phyloP scores from a whole-genome alignment of 192 early-diverging fungal species.

The Thoreauomyces humboldtii region DNA sequence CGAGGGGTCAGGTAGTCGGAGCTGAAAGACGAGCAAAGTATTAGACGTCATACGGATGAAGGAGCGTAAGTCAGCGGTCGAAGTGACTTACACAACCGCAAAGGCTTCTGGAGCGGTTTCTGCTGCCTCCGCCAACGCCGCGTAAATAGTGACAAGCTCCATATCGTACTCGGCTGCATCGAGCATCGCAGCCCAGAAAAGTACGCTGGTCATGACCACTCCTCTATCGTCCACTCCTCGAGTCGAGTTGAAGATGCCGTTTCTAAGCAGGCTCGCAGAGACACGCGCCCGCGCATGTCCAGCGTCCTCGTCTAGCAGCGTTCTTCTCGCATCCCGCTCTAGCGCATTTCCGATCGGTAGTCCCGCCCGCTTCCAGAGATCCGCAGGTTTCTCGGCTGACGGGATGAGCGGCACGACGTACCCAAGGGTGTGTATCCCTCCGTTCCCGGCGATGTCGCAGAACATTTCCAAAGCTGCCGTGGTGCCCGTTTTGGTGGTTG shows the following conservation, averaged over 20 bases:
- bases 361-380: slow-evolving; percentile 39
- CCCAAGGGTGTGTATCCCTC: slow-evolving; percentile 57
- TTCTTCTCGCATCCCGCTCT: background rate
- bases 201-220: slow-evolving; percentile 42
- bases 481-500: slow-evolving; percentile 70
- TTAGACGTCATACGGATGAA: slow-evolving; percentile 15
- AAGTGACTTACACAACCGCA: slow-evolving; percentile 62
- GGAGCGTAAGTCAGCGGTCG: background rate
- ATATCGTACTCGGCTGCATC: slow-evolving; percentile 69
- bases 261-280: background rate
- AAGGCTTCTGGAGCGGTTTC: slow-evolving; percentile 70
- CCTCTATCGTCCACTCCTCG: slow-evolving; percentile 59
- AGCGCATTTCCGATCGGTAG: slow-evolving; percentile 7
- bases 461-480: slow-evolving; percentile 28
- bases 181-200: slow-evolving; percentile 66
- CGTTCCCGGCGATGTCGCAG: background rate
- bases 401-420: slow-evolving; percentile 82
- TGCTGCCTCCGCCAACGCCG: slow-evolving; percentile 73
- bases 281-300: background rate
- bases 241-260: background rate
- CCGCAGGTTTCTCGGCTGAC: slow-evolving; percentile 52
- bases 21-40: slow-evolving; percentile 29
- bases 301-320: background rate
- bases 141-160: slow-evolving; percentile 73
- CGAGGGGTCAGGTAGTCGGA: slow-evolving; percentile 71